These are phyloP conservation scores for Penicillium pulvis DNA, from an alignment of 495 filamentous ascomycete species.

Conservation along the genomic window DNA sequence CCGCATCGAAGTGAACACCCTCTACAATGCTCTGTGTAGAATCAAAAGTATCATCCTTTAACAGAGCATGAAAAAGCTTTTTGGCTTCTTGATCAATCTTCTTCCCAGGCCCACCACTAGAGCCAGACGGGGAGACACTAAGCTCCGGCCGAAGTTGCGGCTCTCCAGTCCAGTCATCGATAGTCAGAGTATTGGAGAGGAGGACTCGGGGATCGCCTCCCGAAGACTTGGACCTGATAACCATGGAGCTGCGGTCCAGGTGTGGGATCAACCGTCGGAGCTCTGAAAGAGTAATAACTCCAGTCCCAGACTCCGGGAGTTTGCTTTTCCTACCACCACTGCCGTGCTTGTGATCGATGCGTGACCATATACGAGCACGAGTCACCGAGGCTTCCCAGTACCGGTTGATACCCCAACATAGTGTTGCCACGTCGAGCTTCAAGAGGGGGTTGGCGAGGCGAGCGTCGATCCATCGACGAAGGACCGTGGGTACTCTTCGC, in stretches of 20 bases:
- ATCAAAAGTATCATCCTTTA: slow-evolving; percentile 27
- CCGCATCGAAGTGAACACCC: slow-evolving; percentile 26
- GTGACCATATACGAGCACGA: slow-evolving; percentile 43
- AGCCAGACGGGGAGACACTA: slow-evolving; percentile 30
- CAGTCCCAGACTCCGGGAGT: not conserved
- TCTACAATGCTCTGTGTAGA: slow-evolving; percentile 14
- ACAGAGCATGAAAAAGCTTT: slow-evolving; percentile 41
- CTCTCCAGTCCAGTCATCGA: slow-evolving; percentile 47
- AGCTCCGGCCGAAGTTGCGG: slow-evolving; percentile 40
- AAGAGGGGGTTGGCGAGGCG: slow-evolving; percentile 40
- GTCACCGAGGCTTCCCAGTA: slow-evolving; percentile 46
- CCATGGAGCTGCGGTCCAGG: slow-evolving; percentile 43
- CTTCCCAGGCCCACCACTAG: slow-evolving; percentile 17
- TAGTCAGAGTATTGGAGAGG: slow-evolving; percentile 35
- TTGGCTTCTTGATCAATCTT: slow-evolving; percentile 43
- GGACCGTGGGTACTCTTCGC: slow-evolving; percentile 29
- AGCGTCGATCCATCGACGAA: slow-evolving; percentile 45
- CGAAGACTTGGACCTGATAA: slow-evolving; percentile 31
- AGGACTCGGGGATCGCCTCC: slow-evolving; percentile 24
- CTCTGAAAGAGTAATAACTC: slow-evolving; percentile 25
- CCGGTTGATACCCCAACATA: slow-evolving; percentile 47
- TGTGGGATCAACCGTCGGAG: slow-evolving; percentile 39
- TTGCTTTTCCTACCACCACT: slow-evolving; percentile 1
- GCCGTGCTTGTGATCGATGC: slow-evolving; percentile 33
- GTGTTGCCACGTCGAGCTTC: slow-evolving; percentile 43